Percentiles rank a stretch among this genome's conserved stretches.
These are phyloP conservation scores for Helicocarpus griseus DNA, from an alignment of 2,329 filamentous ascomycete species.

Conservation along the genomic window DNA sequence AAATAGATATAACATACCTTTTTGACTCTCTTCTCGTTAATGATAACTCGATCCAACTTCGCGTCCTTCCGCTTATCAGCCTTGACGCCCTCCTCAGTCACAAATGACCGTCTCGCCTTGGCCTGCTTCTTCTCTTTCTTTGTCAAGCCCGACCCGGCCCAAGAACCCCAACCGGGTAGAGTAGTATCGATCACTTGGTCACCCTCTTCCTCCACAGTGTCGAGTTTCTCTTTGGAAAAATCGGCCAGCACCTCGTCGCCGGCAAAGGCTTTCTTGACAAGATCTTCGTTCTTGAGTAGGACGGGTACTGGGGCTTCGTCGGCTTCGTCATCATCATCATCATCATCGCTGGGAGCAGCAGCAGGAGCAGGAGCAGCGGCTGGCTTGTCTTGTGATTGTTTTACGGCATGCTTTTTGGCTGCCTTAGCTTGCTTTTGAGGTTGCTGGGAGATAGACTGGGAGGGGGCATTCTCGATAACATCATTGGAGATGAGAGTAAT, in stretches of 20 bases:
- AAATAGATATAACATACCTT: slow-evolving; percentile 49
- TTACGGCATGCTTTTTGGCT: slow-evolving; percentile 11
- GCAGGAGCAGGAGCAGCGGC: neutral
- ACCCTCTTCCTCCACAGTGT: slow-evolving; percentile 63
- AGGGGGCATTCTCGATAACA: neutral
- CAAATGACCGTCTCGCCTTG: slow-evolving; percentile 41
- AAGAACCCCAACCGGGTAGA: slow-evolving; percentile 89
- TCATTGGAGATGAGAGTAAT: slow-evolving; percentile 14
- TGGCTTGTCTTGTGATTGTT: slow-evolving; percentile 13
- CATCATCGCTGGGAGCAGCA: slow-evolving; percentile 17
- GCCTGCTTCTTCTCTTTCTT: slow-evolving; percentile 53
- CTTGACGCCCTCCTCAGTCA: slow-evolving; percentile 57
- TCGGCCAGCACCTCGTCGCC: slow-evolving; percentile 73
- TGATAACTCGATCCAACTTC: slow-evolving; percentile 74
- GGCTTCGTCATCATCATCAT: slow-evolving; percentile 36
- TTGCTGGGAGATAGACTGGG: slow-evolving; percentile 7
- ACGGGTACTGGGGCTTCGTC: slow-evolving; percentile 32
- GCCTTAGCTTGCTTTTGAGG: slow-evolving; percentile 15
- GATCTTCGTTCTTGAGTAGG: slow-evolving; percentile 46
- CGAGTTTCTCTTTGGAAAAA: slow-evolving; percentile 72
- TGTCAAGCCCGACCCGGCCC: slow-evolving; percentile 76
- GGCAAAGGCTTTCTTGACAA: slow-evolving; percentile 77
- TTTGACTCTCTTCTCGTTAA: slow-evolving; percentile 82
- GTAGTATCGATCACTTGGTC: slow-evolving; percentile 73
- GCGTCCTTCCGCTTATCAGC: slow-evolving; percentile 69